Evolutionary conservation across 225 moss, liverwort and hornwort species (phyloP).

Genomic region (Polytrichum formosum): DNA sequence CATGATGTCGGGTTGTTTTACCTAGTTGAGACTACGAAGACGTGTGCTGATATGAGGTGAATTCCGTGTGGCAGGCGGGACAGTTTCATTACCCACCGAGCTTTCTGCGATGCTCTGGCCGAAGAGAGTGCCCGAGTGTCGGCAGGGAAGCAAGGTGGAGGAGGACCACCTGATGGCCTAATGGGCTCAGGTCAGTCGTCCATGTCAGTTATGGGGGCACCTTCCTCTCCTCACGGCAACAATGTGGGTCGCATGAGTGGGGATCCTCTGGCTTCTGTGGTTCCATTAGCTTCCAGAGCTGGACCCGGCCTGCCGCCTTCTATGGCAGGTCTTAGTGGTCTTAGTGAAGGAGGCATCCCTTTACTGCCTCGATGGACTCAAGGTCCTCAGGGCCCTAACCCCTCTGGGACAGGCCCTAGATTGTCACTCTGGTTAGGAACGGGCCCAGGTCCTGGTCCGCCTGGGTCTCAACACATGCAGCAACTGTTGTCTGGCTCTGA

Average conservation of each 20-base stretch:
- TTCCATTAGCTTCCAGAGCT: slow-evolving; percentile 55
- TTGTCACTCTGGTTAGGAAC: slow-evolving; percentile 92
- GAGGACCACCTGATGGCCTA: slow-evolving; percentile 72
- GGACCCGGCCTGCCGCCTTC: slow-evolving; percentile 58
- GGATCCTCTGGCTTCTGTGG: slow-evolving; percentile 70
- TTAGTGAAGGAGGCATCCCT: slow-evolving; percentile 67
- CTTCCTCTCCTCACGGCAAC: slow-evolving; percentile 79
- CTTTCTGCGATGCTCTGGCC: slow-evolving; percentile 98
- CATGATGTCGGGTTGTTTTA: not conserved
- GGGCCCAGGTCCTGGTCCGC: slow-evolving; percentile 82
- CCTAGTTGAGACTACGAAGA: not conserved
- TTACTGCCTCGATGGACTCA: slow-evolving; percentile 70
- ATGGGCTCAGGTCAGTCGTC: slow-evolving; percentile 81
- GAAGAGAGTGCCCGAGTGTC: slow-evolving; percentile 99
- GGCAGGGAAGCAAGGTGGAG: slow-evolving; percentile 82
- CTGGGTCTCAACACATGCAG: slow-evolving; percentile 68
- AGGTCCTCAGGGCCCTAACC: slow-evolving; percentile 41
- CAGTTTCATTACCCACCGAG: slow-evolving; percentile 99
- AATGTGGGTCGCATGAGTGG: slow-evolving; percentile 75
- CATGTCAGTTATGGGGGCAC: slow-evolving; percentile 84
- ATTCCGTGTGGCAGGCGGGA: slow-evolving; percentile 64
- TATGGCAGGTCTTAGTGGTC: slow-evolving; percentile 55
- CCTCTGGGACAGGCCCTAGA: slow-evolving; percentile 73
- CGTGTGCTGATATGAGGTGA: not conserved
- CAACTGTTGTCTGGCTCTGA: slow-evolving; percentile 74